Percentiles rank a stretch among this genome's conserved stretches.
Conservation (phyloP, 2,329 filamentous ascomycete genomes). For the Penicillium polonicum region DNA sequence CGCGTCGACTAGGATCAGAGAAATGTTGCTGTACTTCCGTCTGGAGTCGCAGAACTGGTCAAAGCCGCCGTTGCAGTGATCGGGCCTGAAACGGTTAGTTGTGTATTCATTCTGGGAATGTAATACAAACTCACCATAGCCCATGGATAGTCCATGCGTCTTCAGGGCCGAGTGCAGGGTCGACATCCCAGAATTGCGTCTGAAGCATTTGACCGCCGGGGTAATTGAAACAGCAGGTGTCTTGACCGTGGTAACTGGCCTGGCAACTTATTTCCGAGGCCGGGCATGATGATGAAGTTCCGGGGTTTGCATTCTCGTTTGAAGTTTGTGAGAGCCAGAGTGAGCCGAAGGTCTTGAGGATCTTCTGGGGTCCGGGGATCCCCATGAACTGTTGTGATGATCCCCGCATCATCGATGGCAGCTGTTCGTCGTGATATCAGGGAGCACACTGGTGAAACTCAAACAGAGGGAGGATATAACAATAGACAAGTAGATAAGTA, state of each 20-base stretch:
- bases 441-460: background rate
- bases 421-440: background rate
- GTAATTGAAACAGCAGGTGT: conserved; percentile 73
- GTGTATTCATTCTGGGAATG: background rate
- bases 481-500: background rate
- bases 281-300: conserved; percentile 31
- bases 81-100: conserved; percentile 49
- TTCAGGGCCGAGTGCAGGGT: conserved; percentile 62
- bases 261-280: conserved; percentile 58
- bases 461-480: background rate
- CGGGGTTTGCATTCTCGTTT: conserved; percentile 6
- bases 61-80: conserved; percentile 69
- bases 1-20: conserved; percentile 57
- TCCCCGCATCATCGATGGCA: conserved; percentile 18
- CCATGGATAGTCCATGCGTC: conserved; percentile 76
- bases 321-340: conserved; percentile 29
- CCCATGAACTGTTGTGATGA: conserved; percentile 21
- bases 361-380: conserved; percentile 37
- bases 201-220: conserved; percentile 69
- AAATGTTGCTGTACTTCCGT: conserved; percentile 65
- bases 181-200: conserved; percentile 76
- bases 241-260: conserved; percentile 58
- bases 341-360: conserved; percentile 35
- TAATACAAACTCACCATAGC: conserved; percentile 51
- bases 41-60: conserved; percentile 63